A percentile compares a stretch with the other conserved stretches of the same genome.
phyloP scores from a whole-genome alignment of 176 grass and related monocot genomes.

The Carex scoparia region DNA sequence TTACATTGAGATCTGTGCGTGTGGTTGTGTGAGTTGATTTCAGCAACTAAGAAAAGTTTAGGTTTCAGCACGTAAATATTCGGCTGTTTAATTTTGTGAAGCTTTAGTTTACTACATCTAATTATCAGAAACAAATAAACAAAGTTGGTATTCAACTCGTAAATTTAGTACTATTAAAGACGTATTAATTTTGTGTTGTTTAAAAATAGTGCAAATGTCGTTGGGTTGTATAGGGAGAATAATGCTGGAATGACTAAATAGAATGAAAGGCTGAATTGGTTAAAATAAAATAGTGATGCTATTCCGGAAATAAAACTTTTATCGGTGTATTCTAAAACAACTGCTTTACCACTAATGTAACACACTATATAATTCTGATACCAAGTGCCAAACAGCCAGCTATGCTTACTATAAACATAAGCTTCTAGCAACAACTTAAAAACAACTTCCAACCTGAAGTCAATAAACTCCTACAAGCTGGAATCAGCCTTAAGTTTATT shows the following conservation, averaged over 20 bases:
- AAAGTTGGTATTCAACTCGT: not conserved
- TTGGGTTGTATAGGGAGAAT: not conserved
- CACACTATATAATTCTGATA: not conserved
- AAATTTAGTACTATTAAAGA: not conserved
- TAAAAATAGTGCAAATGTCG: not conserved
- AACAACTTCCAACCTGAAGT: not conserved
- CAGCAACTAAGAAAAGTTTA: not conserved
- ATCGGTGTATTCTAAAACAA: not conserved
- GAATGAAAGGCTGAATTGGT: not conserved
- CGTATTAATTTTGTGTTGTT: not conserved
- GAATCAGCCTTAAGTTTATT: constrained; percentile 28
- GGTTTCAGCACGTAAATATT: not conserved
- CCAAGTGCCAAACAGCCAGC: not conserved
- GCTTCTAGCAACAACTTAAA: not conserved
- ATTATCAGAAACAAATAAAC: not conserved
- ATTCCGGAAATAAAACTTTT: not conserved
- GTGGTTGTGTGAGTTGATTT: not conserved
- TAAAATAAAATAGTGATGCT: not conserved
- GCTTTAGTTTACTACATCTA: not conserved
- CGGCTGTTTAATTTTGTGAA: not conserved
- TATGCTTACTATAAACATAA: not conserved
- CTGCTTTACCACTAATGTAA: not conserved
- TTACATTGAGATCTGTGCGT: not conserved
- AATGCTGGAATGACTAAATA: not conserved
- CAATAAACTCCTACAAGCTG: constrained; percentile 25